Conservation (phyloP, 2,329 filamentous ascomycete species). For the Curvularia verruculosa region DNA sequence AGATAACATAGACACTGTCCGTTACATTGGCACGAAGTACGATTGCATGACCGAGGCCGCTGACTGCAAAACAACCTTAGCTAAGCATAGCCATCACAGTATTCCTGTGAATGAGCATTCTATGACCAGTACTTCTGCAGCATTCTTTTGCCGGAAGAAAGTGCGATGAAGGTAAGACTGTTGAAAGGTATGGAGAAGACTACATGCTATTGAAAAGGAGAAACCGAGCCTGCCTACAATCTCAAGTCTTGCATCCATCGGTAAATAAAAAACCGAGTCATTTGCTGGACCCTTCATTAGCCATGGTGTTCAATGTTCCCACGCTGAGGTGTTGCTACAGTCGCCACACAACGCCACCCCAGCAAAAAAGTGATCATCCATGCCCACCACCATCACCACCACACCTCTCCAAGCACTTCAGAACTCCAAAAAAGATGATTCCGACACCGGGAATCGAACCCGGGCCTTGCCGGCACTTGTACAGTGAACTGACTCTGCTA, state of each 20-base stretch:
- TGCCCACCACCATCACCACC: neutral
- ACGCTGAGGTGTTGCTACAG: neutral
- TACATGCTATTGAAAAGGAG: neutral
- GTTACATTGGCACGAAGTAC: neutral
- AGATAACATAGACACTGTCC: neutral
- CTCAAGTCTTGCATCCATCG: neutral
- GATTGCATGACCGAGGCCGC: no score
- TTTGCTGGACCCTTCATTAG: neutral
- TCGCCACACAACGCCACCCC: neutral
- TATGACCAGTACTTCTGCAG: no score
- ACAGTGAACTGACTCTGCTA: conserved; percentile 13
- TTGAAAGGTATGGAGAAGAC: neutral
- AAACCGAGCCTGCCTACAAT: neutral
- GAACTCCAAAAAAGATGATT: conserved; percentile 7
- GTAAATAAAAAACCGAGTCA: neutral
- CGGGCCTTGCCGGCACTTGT: conserved; percentile 21
- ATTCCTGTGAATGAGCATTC: no score
- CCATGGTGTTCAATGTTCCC: neutral
- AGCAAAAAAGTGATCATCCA: neutral
- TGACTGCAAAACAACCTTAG: no score
- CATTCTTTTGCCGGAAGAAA: no score
- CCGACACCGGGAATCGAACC: conserved; percentile 24
- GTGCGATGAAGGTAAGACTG: no score
- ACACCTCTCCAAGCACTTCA: neutral
- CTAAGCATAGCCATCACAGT: no score